phyloP scores from a whole-genome alignment of 2,329 filamentous ascomycete species.

The Paracoccidioides brasiliensis region DNA sequence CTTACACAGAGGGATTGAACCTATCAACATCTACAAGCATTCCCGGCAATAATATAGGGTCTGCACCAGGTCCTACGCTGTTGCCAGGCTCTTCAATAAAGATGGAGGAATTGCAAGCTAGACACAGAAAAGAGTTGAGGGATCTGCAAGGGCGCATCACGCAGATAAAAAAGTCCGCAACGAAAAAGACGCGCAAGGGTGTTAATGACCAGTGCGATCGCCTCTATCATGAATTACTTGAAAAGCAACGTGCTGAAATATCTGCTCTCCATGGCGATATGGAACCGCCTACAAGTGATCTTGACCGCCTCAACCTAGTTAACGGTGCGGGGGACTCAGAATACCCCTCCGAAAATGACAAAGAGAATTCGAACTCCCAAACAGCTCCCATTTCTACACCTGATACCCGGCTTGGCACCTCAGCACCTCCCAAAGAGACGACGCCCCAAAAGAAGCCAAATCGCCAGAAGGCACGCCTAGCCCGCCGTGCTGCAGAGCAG shows the following conservation, averaged over 20 bases:
- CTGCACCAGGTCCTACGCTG: too few relatives aligned
- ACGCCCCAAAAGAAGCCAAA: conserved; percentile 58
- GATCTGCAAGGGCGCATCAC: conserved; percentile 77
- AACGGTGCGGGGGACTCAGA: conserved; percentile 14
- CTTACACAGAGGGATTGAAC: too few relatives aligned
- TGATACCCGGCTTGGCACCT: neutral
- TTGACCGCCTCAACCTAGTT: conserved; percentile 24
- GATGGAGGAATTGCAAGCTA: conserved; percentile 66
- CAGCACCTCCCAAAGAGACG: neutral
- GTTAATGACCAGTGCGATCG: conserved; percentile 53
- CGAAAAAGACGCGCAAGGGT: conserved; percentile 62
- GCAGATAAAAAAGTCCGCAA: conserved; percentile 93
- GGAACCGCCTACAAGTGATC: conserved; percentile 8
- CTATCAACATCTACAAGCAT: neutral
- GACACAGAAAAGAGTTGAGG: conserved; percentile 76
- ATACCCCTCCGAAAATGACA: conserved; percentile 1
- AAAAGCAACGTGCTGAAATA: conserved; percentile 41
- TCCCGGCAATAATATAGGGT: neutral
- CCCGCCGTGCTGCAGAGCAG: conserved; percentile 74
- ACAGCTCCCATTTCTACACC: neutral
- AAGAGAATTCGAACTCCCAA: neutral
- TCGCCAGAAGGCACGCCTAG: conserved; percentile 79
- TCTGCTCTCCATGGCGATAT: conserved; percentile 29
- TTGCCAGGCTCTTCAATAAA: neutral
- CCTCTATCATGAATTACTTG: conserved; percentile 43